Conservation (phyloP, 164 flowering plant species). For the Umbilicus rupestris region DNA sequence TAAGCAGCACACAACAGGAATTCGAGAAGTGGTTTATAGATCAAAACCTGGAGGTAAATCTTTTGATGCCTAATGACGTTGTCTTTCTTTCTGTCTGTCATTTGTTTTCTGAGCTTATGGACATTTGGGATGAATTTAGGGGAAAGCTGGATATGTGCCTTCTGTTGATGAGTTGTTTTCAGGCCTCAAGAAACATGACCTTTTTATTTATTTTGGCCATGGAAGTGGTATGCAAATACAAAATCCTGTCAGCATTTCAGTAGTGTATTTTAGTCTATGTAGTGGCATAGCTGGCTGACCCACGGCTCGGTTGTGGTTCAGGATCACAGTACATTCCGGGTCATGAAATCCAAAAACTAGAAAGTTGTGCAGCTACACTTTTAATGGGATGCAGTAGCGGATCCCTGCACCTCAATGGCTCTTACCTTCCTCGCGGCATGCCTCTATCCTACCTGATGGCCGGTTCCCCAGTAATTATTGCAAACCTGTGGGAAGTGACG, state of each 20-base stretch:
- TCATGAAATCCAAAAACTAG: conserved; percentile 60
- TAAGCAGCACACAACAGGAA: conserved; percentile 50
- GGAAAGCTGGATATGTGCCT: conserved; percentile 72
- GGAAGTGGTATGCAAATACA: conserved; percentile 77
- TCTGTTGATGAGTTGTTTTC: conserved; percentile 51
- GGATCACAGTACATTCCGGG: conserved; percentile 70
- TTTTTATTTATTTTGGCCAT: conserved; percentile 88
- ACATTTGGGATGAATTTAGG: conserved; percentile 29
- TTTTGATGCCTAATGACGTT: background rate
- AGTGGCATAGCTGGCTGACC: conserved; percentile 2
- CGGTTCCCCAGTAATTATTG: conserved; percentile 83
- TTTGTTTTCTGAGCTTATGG: no score
- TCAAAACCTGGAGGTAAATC: conserved; percentile 62
- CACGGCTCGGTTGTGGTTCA: conserved; percentile 20
- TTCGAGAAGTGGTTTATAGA: conserved; percentile 86
- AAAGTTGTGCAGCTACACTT: conserved; percentile 73
- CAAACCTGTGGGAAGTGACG: conserved; percentile 95
- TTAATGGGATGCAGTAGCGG: conserved; percentile 99
- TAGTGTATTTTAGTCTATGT: background rate
- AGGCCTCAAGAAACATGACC: conserved; percentile 71
- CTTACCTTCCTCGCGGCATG: conserved; percentile 65
- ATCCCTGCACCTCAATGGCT: conserved; percentile 44
- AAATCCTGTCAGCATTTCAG: background rate
- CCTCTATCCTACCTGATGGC: conserved; percentile 65
- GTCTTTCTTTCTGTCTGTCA: background rate